Evolutionary conservation across 2,329 filamentous ascomycete genomes (phyloP).

Genomic region (Talaromyces sp.): DNA sequence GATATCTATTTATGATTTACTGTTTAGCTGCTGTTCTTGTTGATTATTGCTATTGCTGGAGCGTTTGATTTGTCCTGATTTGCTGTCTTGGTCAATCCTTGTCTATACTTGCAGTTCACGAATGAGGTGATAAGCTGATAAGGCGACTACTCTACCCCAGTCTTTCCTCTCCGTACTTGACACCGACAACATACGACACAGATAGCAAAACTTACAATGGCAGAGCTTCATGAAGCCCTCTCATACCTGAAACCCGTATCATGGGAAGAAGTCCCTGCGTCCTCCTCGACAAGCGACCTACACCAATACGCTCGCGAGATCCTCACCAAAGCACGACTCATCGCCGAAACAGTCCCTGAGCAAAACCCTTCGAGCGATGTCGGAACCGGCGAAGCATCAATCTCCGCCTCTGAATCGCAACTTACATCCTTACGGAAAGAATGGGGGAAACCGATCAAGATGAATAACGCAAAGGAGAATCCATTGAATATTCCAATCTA

Average conservation of each 20-base stretch:
- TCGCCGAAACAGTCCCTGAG: conserved; percentile 74
- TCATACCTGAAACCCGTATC: conserved; percentile 56
- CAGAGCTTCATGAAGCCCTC: conserved; percentile 59
- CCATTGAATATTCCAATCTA: conserved; percentile 74
- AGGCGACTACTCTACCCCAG: background rate
- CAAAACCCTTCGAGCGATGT: conserved; percentile 39
- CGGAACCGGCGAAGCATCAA: background rate
- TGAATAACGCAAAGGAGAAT: conserved; percentile 66
- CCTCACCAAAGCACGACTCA: conserved; percentile 66
- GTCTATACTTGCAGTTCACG: background rate
- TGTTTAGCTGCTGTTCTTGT: background rate
- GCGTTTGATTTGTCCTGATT: background rate
- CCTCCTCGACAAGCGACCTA: conserved; percentile 46
- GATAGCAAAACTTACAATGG: conserved; percentile 43
- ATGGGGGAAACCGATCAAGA: conserved; percentile 74
- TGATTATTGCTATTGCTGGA: background rate
- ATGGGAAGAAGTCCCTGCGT: conserved; percentile 49
- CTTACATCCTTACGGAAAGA: conserved; percentile 67
- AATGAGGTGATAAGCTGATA: background rate
- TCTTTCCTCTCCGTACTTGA: background rate
- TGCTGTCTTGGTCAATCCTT: background rate
- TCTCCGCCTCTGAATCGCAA: conserved; percentile 45
- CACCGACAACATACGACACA: background rate
- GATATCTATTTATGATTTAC: background rate
- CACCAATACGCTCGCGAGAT: conserved; percentile 57